Evolutionary conservation across 2,329 filamentous ascomycete genomes (phyloP).

Genomic region (Macrophomina pseudophaseolina): DNA sequence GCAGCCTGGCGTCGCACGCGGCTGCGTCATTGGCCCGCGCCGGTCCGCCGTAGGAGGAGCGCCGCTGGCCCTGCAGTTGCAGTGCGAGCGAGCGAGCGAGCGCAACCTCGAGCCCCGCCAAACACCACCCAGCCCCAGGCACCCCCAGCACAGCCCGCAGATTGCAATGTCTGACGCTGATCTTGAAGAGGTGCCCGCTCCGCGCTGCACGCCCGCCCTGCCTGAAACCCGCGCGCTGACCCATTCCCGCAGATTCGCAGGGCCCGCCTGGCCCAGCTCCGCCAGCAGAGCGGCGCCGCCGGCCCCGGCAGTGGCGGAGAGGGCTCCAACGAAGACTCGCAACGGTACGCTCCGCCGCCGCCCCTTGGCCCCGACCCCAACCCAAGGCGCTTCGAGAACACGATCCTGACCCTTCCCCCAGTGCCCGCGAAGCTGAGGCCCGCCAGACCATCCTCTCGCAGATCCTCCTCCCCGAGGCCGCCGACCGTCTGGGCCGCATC

Average conservation of each 20-base stretch:
- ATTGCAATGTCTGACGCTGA: slow-evolving; percentile 67
- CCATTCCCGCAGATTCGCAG: slow-evolving; percentile 72
- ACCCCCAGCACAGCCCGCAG: slow-evolving; percentile 15
- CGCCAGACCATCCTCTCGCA: slow-evolving; percentile 81
- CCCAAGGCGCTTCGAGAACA: slow-evolving; percentile 25
- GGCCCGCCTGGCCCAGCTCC: slow-evolving; percentile 91
- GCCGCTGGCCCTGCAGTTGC: background rate
- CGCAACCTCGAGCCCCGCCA: slow-evolving; percentile 18
- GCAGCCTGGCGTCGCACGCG: slow-evolving; percentile 10
- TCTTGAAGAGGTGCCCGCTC: slow-evolving; percentile 61
- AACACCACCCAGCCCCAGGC: slow-evolving; percentile 10
- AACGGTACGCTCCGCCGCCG: slow-evolving; percentile 51
- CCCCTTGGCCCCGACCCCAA: slow-evolving; percentile 39
- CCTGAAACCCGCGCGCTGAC: slow-evolving; percentile 24
- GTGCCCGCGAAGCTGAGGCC: slow-evolving; percentile 65
- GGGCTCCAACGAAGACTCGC: slow-evolving; percentile 36
- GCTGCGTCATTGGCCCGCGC: slow-evolving; percentile 3
- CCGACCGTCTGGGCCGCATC: slow-evolving; percentile 91
- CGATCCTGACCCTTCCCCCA: slow-evolving; percentile 30
- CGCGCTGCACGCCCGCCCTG: slow-evolving; percentile 13
- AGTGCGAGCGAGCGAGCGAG: background rate
- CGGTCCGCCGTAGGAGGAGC: slow-evolving; percentile 2
- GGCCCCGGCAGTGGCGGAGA: slow-evolving; percentile 54
- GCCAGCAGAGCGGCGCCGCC: slow-evolving; percentile 67
- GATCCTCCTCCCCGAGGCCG: slow-evolving; percentile 92